These are phyloP conservation scores for Zoysia pacifica DNA, from an alignment of 176 grass and related monocot genomes.

Conservation along the genomic window DNA sequence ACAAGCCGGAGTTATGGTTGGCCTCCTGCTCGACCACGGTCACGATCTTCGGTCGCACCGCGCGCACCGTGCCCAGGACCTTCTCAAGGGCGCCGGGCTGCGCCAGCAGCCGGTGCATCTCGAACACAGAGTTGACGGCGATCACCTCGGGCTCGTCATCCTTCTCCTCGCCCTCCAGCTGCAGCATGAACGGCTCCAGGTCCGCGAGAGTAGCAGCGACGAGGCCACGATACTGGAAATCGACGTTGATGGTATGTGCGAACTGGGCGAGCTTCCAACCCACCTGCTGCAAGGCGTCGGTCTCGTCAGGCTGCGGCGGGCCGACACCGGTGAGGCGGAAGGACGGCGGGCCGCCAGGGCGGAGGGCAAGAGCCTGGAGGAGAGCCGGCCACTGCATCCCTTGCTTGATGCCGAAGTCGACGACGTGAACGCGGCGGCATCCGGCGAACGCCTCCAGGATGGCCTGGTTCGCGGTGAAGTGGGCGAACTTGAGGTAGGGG, in stretches of 20 bases:
- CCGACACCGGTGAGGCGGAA: conserved; percentile 90
- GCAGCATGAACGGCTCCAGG: conserved; percentile 83
- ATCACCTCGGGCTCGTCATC: conserved; percentile 71
- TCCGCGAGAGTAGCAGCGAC: conserved; percentile 76
- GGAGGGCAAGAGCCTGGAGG: conserved; percentile 86
- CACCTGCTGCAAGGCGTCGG: conserved; percentile 82
- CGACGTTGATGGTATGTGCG: conserved; percentile 74
- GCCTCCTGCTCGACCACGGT: conserved; percentile 94
- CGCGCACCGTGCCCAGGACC: conserved; percentile 69
- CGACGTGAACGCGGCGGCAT: conserved; percentile 84
- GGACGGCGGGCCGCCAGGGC: conserved; percentile 69
- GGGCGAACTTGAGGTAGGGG: conserved; percentile 99
- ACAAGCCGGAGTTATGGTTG: conserved; percentile 74
- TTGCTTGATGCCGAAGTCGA: conserved; percentile 95
- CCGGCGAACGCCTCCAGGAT: conserved; percentile 91
- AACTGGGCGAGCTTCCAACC: conserved; percentile 86
- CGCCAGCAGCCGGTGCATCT: conserved; percentile 79
- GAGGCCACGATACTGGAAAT: conserved; percentile 86
- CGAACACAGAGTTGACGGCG: conserved; percentile 84
- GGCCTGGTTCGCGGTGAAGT: conserved; percentile 98
- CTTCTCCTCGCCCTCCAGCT: conserved; percentile 40
- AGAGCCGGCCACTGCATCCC: conserved; percentile 99
- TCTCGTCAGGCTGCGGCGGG: conserved; percentile 74
- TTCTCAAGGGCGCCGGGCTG: conserved; percentile 79
- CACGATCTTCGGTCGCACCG: conserved; percentile 75